Conservation (phyloP, 2,329 filamentous ascomycete genomes). For the Colletotrichum tofieldiae region DNA sequence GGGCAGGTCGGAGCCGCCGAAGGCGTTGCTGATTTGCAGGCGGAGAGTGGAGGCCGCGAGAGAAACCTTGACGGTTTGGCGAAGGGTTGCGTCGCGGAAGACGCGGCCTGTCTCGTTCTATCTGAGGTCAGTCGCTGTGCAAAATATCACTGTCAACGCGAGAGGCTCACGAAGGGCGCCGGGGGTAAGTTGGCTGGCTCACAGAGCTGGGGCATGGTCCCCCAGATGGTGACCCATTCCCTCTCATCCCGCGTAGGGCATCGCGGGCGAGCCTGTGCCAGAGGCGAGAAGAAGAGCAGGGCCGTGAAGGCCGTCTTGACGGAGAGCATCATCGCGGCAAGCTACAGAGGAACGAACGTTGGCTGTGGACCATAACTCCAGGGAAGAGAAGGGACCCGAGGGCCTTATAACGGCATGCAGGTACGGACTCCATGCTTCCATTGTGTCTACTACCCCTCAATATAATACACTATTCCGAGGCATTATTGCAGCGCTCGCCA, state of each 20-base stretch:
- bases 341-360: constrained; percentile 6
- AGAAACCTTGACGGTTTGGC: constrained; percentile 73
- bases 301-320: constrained; percentile 40
- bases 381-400: not conserved
- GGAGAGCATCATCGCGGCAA: constrained; percentile 20
- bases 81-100: constrained; percentile 72
- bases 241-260: constrained; percentile 45
- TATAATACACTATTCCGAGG: constrained; percentile 14
- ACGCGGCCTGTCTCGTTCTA: constrained; percentile 68
- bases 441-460: constrained; percentile 32
- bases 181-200: constrained; percentile 73
- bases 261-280: constrained; percentile 25
- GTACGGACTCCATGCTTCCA: not conserved
- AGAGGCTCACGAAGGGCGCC: constrained; percentile 65
- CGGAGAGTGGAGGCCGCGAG: constrained; percentile 68
- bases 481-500: constrained; percentile 10
- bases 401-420: constrained; percentile 1
- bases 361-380: not conserved
- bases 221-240: constrained; percentile 75
- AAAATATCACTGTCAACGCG: too few species aligned
- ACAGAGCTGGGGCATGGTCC: constrained; percentile 74
- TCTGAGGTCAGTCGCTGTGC: constrained; percentile 28
- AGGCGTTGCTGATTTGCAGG: constrained; percentile 74
- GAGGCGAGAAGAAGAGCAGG: constrained; percentile 28
- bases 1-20: constrained; percentile 70